Evolutionary conservation across 345 rosid genomes (phyloP), one percentile per base, ranked within the genome.

Genomic region (Rhodamnia argentea): DNA sequence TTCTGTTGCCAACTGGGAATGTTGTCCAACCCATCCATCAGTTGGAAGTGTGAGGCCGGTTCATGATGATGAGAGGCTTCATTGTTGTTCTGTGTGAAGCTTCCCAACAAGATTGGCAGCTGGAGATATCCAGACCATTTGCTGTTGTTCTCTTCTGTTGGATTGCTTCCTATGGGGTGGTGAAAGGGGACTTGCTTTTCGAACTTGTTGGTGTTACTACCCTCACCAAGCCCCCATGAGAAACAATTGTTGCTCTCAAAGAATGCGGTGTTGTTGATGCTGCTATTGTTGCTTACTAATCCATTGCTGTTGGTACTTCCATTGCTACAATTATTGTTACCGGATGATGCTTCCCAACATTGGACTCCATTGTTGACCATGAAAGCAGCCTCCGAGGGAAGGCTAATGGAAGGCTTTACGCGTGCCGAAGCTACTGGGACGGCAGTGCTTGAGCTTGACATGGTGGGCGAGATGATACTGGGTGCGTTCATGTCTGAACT

Each of bases 401-500:
- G 93, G 86, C 86, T 93, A 42, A 93, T 90, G 0, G 95, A 93
- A 52, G 97, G 96, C 89, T 89, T 94, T 22, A 93, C 94, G 15
- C 91, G 81, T 5, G 87, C 84, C 7, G 90, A 90, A 2, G 92
- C 90, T 44, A 16, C 85, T 86, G 91, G 93, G 87, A 70, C 3
- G 22, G 78, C 47, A 22, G 89, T 90, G 53, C 88, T 58, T 82
- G 96, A 89, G 88, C 85, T 84, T 44, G 95, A 85, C 24, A 89
- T 59, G 27, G 87, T 85, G 78, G 85, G 85, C 27, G 92, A 85
- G 85, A 70, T 70, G 78, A 70, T 70, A 5, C 40, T 37, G 13
- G 78, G 47, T 5, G 47, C 16, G 78, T 24, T 32, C 78, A 70
- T 70, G 44, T 70, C 78, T 37, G 47, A 70, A 70, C 78, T 70